Evolutionary conservation across 768 basidiomycete species (phyloP).

Genomic region (Serpula lacrymans): DNA sequence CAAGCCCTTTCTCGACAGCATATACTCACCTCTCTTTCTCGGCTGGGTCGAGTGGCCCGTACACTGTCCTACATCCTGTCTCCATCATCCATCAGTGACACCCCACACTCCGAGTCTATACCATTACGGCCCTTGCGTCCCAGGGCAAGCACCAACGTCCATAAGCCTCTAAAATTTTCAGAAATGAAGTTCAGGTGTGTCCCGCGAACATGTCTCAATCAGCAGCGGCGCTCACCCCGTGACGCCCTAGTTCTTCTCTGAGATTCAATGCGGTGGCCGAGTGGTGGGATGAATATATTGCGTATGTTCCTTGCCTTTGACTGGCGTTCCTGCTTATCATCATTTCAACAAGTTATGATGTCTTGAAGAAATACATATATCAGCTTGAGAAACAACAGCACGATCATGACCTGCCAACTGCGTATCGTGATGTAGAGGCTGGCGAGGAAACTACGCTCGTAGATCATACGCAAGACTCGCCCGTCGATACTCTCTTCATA

Average conservation of each 20-base stretch:
- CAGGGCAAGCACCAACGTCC: neutral
- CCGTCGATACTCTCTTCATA: slow-evolving; percentile 60
- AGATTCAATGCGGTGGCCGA: slow-evolving; percentile 91
- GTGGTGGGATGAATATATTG: slow-evolving; percentile 92
- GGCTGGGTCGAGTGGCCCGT: too few relatives aligned
- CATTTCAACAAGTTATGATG: slow-evolving; percentile 61
- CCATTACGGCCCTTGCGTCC: neutral
- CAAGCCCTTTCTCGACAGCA: too few relatives aligned
- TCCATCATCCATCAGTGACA: neutral
- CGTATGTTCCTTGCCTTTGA: slow-evolving; percentile 55
- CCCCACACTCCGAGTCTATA: neutral
- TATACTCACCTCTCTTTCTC: too few relatives aligned
- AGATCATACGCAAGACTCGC: slow-evolving; percentile 28
- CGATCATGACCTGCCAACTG: slow-evolving; percentile 36
- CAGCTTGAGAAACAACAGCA: slow-evolving; percentile 78
- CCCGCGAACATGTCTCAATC: too few relatives aligned
- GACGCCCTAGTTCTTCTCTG: slow-evolving; percentile 71
- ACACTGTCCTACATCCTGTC: too few relatives aligned
- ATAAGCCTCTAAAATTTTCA: slow-evolving; percentile 6
- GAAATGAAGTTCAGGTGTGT: slow-evolving; percentile 36
- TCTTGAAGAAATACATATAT: slow-evolving; percentile 82
- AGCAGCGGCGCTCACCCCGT: too few relatives aligned
- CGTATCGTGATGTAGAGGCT: slow-evolving; percentile 58
- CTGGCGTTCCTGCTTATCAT: neutral
- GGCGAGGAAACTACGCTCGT: slow-evolving; percentile 61